phyloP scores from a whole-genome alignment of 1,284 basidiomycete genomes.

The Bjerkandera adusta region DNA sequence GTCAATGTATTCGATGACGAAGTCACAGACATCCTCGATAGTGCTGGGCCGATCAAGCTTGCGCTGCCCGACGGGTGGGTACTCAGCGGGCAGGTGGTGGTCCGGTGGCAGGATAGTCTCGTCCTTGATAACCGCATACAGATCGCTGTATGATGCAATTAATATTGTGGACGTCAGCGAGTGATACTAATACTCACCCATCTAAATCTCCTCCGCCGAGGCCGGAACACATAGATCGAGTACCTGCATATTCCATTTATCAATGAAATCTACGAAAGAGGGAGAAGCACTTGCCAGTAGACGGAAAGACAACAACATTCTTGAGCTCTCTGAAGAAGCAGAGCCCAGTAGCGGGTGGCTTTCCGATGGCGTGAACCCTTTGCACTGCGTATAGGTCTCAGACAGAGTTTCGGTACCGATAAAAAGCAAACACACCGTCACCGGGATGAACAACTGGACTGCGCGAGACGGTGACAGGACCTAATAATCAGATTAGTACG shows the following conservation, averaged over 20 bases:
- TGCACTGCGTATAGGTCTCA: constrained; percentile 44
- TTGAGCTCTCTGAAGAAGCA: constrained; percentile 63
- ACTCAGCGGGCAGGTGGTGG: constrained; percentile 51
- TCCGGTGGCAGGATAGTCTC: constrained; percentile 48
- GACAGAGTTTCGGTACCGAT: neutral
- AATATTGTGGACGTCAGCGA: constrained; percentile 2
- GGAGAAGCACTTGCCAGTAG: constrained; percentile 32
- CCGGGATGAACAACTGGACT: constrained; percentile 72
- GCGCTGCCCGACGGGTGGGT: constrained; percentile 36
- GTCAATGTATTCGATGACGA: constrained; percentile 81
- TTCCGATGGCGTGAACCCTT: constrained; percentile 67
- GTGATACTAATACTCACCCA: constrained; percentile 44
- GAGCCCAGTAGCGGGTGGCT: constrained; percentile 53
- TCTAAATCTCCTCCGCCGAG: constrained; percentile 76
- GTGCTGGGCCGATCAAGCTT: constrained; percentile 47
- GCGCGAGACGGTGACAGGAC: constrained; percentile 54
- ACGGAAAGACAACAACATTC: constrained; percentile 74
- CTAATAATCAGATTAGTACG: constrained; percentile 14
- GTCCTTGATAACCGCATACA: constrained; percentile 36
- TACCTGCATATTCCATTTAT: constrained; percentile 44
- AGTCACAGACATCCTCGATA: constrained; percentile 76
- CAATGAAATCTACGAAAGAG: neutral
- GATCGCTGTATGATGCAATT: constrained; percentile 24
- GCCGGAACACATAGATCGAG: constrained; percentile 62
- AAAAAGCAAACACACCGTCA: constrained; percentile 46